Evolutionary conservation across 2,329 filamentous ascomycete species (phyloP), one percentile per base, ranked within the genome.

Genomic region (Graphilbum ipis-grandicollis): DNA sequence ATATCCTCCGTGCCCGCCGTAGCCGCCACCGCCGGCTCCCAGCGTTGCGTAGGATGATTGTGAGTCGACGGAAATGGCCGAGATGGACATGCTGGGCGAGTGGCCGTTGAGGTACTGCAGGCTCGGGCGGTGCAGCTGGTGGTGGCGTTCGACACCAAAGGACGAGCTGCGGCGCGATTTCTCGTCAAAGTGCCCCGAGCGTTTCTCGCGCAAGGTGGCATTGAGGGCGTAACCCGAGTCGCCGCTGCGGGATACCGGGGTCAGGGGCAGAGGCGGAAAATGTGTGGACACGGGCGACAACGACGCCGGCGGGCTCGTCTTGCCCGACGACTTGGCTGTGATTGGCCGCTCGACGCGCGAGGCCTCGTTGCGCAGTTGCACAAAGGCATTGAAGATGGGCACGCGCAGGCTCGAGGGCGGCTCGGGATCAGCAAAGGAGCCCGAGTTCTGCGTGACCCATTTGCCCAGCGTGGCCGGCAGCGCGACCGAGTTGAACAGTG

Each of bases 211-310:
- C 39, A 98, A 63, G 5, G 83, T 93, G 15, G 81, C 75, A 43
- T 86, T 78, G 39, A 93, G 63, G 26, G 83, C 81, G 55, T 90
- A 92, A 2, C 84, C 88, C 5, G 88, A 94, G 52, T 98, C 90
- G 26, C 26, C 26, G 49, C 79, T 92, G 14, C 85, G 71, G 6
- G 85, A 93, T n/a, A 81, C 71, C 0, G 82, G 79, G 3, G 82
- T 88, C 3, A 70, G 69, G 4, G 81, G 79, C 56, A 83, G 62
- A 0, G 75, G 71, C 9, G 83, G 79, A 52, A 93, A 93, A 46
- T 71, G 74, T 25, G 70, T 69, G 2, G 83, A 93, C 2, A 80
- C 66, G 3, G 86, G 85, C 1, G 86, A 93, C 13, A 77, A 60
- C 1, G 73, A 76, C 4, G 67, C 67, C 28, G 70, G 69, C 14